These are phyloP conservation scores for Ceratobasidium sp. DNA, from an alignment of 1,284 basidiomycete genomes.

Conservation along the genomic window DNA sequence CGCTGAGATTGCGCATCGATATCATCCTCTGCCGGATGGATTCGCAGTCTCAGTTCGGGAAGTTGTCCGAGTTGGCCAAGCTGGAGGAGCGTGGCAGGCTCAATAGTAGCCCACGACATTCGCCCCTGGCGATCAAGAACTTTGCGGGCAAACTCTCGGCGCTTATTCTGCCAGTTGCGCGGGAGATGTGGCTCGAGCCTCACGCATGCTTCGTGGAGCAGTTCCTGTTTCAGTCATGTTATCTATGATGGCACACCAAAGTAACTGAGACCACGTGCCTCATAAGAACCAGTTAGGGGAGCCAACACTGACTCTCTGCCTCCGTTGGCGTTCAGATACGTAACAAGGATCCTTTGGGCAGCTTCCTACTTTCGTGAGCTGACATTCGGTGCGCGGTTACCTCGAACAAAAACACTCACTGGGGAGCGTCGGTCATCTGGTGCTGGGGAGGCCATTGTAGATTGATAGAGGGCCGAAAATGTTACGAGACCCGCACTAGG, in stretches of 20 bases:
- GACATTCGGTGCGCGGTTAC: not conserved
- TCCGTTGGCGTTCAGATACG: not conserved
- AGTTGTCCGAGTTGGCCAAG: constrained; percentile 10
- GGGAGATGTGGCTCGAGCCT: constrained; percentile 6
- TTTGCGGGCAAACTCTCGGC: constrained; percentile 19
- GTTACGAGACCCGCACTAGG: not conserved
- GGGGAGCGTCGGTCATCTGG: not conserved
- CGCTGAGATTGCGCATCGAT: not conserved
- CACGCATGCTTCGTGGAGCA: constrained; percentile 6
- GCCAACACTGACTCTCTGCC: constrained; percentile 10
- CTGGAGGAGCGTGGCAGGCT: not conserved
- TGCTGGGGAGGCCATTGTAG: not conserved
- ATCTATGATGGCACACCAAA: not conserved
- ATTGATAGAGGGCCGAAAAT: not conserved
- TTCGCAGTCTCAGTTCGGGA: constrained; percentile 6
- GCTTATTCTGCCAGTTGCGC: not conserved
- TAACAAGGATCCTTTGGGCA: not conserved
- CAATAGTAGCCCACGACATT: constrained; percentile 12
- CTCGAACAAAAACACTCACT: not conserved
- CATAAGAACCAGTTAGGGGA: not conserved
- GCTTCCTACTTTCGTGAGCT: not conserved
- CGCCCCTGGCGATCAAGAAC: not conserved
- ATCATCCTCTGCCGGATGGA: constrained; percentile 1
- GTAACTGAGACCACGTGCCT: not conserved
- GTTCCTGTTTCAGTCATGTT: not conserved